Percentiles rank a stretch among this genome's conserved stretches.
phyloP scores from a whole-genome alignment of 129 eudicot species.

The Tanacetum coccineum region DNA sequence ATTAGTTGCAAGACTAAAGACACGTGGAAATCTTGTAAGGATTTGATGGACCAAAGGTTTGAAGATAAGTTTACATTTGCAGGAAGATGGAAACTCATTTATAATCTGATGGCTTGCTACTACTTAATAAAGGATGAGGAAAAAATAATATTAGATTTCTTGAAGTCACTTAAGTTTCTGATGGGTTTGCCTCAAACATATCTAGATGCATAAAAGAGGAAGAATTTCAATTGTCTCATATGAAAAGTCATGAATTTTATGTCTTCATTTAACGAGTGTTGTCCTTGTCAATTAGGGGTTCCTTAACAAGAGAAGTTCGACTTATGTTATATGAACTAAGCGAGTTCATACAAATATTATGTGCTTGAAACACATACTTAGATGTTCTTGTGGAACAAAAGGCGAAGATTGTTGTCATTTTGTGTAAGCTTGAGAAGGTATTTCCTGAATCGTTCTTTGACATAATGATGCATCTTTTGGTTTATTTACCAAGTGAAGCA shows the following conservation, averaged over 20 bases:
- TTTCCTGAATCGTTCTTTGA: no score
- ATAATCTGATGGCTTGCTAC: not conserved
- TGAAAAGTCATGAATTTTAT: not conserved
- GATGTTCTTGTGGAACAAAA: no score
- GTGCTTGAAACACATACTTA: no score
- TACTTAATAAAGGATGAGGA: not conserved
- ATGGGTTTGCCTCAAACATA: slow-evolving; percentile 1
- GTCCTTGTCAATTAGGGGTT: slow-evolving; percentile 8
- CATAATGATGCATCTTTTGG: no score
- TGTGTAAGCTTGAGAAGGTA: no score
- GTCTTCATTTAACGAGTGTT: not conserved
- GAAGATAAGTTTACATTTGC: slow-evolving; percentile 4
- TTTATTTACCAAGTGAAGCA: no score
- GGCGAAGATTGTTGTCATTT: no score
- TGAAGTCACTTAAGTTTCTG: slow-evolving; percentile 1
- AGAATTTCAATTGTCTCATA: not conserved
- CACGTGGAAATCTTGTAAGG: not conserved
- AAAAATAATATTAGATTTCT: not conserved
- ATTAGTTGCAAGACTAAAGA: not conserved
- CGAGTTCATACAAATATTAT: no score
- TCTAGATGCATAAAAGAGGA: not conserved
- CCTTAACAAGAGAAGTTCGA: slow-evolving; percentile 3
- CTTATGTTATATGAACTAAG: slow-evolving; percentile 7
- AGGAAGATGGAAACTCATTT: not conserved
- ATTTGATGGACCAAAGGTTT: not conserved